These are phyloP conservation scores for Phaeotremella fagi DNA, from an alignment of 768 basidiomycete genomes.

Conservation along the genomic window DNA sequence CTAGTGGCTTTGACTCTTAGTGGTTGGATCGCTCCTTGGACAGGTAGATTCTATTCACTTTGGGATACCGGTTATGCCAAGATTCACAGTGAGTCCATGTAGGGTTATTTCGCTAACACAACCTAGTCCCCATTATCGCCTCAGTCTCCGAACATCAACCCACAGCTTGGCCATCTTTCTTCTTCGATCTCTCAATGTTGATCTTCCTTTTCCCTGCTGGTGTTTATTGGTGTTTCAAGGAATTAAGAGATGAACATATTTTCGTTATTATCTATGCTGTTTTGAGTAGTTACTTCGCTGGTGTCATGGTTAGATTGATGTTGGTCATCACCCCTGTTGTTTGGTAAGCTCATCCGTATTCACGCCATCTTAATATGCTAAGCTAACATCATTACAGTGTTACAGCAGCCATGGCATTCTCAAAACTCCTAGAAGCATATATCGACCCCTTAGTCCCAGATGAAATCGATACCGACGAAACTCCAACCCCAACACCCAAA, in stretches of 20 bases:
- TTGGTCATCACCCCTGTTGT: conserved; percentile 94
- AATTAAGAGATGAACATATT: conserved; percentile 91
- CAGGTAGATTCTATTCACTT: conserved; percentile 97
- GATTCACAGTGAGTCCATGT: conserved; percentile 59
- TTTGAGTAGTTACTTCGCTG: conserved; percentile 95
- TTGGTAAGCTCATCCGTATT: conserved; percentile 51
- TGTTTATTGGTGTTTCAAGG: conserved; percentile 85
- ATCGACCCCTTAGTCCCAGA: conserved; percentile 76
- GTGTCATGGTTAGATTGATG: conserved; percentile 99
- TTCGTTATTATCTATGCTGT: conserved; percentile 98
- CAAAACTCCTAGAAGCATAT: conserved; percentile 80
- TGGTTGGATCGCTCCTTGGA: conserved; percentile 98
- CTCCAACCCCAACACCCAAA: conserved; percentile 56
- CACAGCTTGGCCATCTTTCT: conserved; percentile 99
- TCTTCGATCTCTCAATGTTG: conserved; percentile 97
- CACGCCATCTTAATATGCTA: neutral
- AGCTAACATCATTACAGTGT: conserved; percentile 51
- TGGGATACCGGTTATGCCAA: conserved; percentile 99
- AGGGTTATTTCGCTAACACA: neutral
- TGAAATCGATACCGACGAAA: conserved; percentile 14
- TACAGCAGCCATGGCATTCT: conserved; percentile 81
- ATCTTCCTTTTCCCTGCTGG: conserved; percentile 98
- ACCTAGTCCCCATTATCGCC: conserved; percentile 81
- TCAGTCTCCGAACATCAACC: conserved; percentile 99
- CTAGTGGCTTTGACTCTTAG: conserved; percentile 81